A percentile compares a stretch with the other conserved stretches of the same genome.
Evolutionary conservation across 306 rosid species (phyloP).

Genomic region (Sechiopsis laciniata): DNA sequence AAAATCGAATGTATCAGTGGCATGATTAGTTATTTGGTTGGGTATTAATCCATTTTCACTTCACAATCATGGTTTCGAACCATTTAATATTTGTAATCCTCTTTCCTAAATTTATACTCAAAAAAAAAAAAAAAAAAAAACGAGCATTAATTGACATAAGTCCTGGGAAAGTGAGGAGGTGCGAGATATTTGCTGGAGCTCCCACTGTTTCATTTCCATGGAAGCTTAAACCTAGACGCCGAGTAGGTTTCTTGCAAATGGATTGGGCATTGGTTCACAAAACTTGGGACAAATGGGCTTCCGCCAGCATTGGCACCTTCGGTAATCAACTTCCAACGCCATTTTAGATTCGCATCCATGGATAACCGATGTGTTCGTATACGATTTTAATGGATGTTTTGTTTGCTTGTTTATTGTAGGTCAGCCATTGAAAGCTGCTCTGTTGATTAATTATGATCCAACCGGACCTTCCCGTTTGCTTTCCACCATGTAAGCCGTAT

Average conservation of each 20-base stretch:
- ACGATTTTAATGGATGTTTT: conserved; percentile 10
- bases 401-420: conserved; percentile 31
- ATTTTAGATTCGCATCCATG: not conserved
- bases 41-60: too few species aligned
- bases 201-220: not conserved
- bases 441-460: conserved; percentile 57
- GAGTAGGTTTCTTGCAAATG: conserved; percentile 24
- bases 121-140: too few species aligned
- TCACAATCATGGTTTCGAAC: too few species aligned
- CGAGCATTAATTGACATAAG: too few species aligned
- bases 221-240: conserved; percentile 3
- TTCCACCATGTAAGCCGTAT: conserved; percentile 61
- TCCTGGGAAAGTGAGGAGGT: too few species aligned
- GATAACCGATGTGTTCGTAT: not conserved
- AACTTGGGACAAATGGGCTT: conserved; percentile 72
- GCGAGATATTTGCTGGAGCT: not conserved
- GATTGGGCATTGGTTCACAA: conserved; percentile 59
- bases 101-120: too few species aligned
- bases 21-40: too few species aligned
- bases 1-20: too few species aligned
- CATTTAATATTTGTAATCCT: too few species aligned
- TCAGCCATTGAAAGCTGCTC: conserved; percentile 50
- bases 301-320: conserved; percentile 44
- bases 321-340: conserved; percentile 36
- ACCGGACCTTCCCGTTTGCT: conserved; percentile 55